Percentiles rank a stretch among this genome's conserved stretches.
phyloP scores from a whole-genome alignment of 2,329 filamentous ascomycete species.

The Neofusicoccum parvum region DNA sequence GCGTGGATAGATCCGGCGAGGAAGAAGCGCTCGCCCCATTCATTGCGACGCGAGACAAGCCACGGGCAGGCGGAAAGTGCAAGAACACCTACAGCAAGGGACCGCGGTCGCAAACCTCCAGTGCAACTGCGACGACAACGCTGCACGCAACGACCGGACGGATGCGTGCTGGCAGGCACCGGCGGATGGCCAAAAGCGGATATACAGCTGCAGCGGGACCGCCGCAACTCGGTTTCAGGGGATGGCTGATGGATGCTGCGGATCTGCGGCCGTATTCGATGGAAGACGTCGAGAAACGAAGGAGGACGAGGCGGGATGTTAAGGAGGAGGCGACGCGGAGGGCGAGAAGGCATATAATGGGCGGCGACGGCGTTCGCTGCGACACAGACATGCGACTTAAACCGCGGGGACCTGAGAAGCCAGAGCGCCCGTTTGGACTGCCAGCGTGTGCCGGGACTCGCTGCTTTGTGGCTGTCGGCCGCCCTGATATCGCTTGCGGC shows the following conservation, averaged over 20 bases:
- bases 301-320: slow-evolving; percentile 6
- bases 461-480: too few species aligned
- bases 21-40: slow-evolving; percentile 32
- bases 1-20: slow-evolving; percentile 39
- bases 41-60: slow-evolving; percentile 33
- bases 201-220: slow-evolving; percentile 17
- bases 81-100: slow-evolving; percentile 16
- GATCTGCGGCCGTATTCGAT: slow-evolving; percentile 1
- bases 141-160: slow-evolving; percentile 13
- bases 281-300: slow-evolving; percentile 8
- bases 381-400: slow-evolving; percentile 17
- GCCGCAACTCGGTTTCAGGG: slow-evolving; percentile 12
- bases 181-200: slow-evolving; percentile 10
- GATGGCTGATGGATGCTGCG: slow-evolving; percentile 9
- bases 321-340: slow-evolving; percentile 5
- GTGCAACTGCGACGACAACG: slow-evolving; percentile 25
- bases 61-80: slow-evolving; percentile 7
- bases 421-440: slow-evolving; percentile 8
- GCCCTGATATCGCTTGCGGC: background rate
- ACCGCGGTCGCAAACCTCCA: slow-evolving; percentile 28
- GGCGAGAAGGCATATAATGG: slow-evolving; percentile 14
- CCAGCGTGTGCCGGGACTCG: background rate
- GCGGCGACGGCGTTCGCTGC: slow-evolving; percentile 16
- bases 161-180: background rate
- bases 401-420: slow-evolving; percentile 15